Conservation (phyloP, 2,329 filamentous ascomycete species). For the Claviceps purpurea region DNA sequence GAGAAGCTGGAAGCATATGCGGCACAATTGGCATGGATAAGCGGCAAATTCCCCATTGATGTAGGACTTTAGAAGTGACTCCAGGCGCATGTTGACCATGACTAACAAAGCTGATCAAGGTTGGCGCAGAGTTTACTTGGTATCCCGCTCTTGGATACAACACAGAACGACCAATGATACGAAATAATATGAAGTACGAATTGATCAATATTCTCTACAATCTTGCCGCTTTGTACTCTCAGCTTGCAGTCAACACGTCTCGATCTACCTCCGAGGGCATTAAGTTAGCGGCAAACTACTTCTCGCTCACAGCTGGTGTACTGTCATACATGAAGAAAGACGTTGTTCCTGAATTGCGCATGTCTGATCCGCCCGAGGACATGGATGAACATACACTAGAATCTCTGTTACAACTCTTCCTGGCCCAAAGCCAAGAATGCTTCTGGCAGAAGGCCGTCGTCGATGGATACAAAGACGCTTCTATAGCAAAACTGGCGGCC, state of each 20-base stretch:
- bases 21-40: conserved; percentile 83
- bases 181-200: conserved; percentile 64
- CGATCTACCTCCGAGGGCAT: conserved; percentile 68
- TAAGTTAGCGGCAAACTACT: conserved; percentile 80
- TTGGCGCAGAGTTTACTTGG: conserved; percentile 93
- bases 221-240: conserved; percentile 82
- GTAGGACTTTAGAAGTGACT: conserved; percentile 24
- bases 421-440: conserved; percentile 92
- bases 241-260: conserved; percentile 72
- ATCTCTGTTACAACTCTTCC: conserved; percentile 66
- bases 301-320: conserved; percentile 76
- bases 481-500: conserved; percentile 81
- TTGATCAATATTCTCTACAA: conserved; percentile 90
- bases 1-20: conserved; percentile 84
- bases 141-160: conserved; percentile 90
- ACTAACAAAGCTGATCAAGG: conserved; percentile 31
- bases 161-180: conserved; percentile 54
- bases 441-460: conserved; percentile 97
- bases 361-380: conserved; percentile 75
- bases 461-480: conserved; percentile 82
- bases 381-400: conserved; percentile 86
- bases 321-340: conserved; percentile 63
- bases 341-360: conserved; percentile 70
- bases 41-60: conserved; percentile 92
- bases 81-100: conserved; percentile 4